These are phyloP conservation scores for Panicum hallii DNA, from an alignment of 202 grass and related monocot species.

Conservation along the genomic window DNA sequence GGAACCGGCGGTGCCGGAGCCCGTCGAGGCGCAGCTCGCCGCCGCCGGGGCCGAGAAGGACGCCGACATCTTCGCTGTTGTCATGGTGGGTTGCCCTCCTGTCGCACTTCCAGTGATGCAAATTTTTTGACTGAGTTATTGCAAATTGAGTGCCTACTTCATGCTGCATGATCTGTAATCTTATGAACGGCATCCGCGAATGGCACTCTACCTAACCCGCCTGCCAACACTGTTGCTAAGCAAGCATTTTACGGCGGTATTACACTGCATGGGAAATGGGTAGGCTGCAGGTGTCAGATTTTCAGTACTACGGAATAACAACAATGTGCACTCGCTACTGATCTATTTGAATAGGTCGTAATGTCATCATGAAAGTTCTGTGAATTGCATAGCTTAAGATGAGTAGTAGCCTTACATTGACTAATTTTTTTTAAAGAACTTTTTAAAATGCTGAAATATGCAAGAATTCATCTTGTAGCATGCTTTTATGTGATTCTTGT, in stretches of 20 bases:
- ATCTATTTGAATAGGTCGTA: not conserved
- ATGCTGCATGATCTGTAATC: constrained; percentile 16
- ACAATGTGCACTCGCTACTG: not conserved
- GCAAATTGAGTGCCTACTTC: not conserved
- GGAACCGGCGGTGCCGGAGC: constrained; percentile 13
- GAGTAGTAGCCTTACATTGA: not conserved
- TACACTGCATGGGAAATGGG: constrained; percentile 2
- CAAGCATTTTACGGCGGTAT: constrained; percentile 19
- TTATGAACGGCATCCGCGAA: not conserved
- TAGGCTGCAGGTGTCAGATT: not conserved
- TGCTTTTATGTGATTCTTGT: constrained; percentile 12
- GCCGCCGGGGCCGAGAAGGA: constrained; percentile 65
- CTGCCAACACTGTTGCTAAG: not conserved
- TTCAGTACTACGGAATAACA: not conserved
- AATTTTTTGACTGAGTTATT: not conserved
- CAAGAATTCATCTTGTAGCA: not conserved
- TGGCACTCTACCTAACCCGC: not conserved
- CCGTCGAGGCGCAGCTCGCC: constrained; percentile 69
- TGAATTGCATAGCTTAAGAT: not conserved
- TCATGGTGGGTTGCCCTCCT: constrained; percentile 61
- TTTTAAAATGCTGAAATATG: constrained; percentile 10
- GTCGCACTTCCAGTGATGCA: not conserved
- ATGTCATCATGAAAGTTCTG: not conserved
- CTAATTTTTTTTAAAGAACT: not conserved
- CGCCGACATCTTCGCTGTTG: constrained; percentile 91